Conservation (phyloP, 164 flowering plant genomes). For the Malania oleifera region DNA sequence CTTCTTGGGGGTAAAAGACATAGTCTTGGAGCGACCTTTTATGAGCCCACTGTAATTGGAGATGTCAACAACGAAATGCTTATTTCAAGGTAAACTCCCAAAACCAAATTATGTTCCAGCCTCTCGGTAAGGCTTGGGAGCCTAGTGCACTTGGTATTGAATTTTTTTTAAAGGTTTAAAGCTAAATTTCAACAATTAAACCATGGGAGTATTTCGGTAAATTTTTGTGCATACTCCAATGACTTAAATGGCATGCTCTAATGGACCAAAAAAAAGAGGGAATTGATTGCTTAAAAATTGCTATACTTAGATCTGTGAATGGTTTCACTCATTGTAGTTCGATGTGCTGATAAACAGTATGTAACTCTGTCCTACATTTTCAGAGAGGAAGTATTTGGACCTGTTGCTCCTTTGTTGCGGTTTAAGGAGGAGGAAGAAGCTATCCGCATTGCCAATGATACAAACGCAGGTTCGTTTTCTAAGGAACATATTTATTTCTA, state of each 20-base stretch:
- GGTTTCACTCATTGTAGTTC: background rate
- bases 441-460: constrained; percentile 78
- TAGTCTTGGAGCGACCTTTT: constrained; percentile 87
- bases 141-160: no score
- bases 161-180: no score
- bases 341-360: background rate
- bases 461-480: constrained; percentile 65
- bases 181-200: no score
- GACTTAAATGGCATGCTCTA: no score
- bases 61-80: constrained; percentile 78
- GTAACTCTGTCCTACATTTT: constrained; percentile 1
- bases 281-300: no score
- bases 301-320: no score
- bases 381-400: constrained; percentile 96
- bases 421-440: constrained; percentile 97
- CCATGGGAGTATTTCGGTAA: no score
- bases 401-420: constrained; percentile 83
- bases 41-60: constrained; percentile 84
- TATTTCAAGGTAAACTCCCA: constrained; percentile 51
- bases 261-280: no score
- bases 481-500: background rate
- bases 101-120: background rate
- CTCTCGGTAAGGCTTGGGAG: no score
- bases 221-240: no score
- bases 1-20: constrained; percentile 86